These are phyloP conservation scores for Solanum neorickii DNA, from an alignment of 257 asterid species.

Conservation along the genomic window DNA sequence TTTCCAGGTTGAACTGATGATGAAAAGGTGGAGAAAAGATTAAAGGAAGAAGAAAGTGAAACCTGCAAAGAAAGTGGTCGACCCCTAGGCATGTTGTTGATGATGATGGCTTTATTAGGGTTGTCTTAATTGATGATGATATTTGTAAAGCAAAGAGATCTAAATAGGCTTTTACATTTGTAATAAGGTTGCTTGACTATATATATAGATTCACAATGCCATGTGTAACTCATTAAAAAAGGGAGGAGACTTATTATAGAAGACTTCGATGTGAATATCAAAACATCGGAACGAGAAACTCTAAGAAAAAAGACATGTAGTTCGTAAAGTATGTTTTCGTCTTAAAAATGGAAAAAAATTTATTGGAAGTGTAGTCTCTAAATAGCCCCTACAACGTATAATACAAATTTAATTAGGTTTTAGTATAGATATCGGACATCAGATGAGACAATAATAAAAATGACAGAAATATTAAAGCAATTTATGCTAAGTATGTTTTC, in stretches of 20 bases:
- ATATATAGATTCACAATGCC: not conserved
- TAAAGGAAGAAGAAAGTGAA: not conserved
- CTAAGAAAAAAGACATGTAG: not conserved
- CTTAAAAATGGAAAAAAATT: not conserved
- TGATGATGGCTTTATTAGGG: not conserved
- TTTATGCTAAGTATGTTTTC: not conserved
- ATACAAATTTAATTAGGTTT: not conserved
- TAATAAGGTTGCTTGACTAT: conserved; percentile 6
- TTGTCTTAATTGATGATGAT: not conserved
- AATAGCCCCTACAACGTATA: not conserved
- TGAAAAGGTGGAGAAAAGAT: not conserved
- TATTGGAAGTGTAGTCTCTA: not conserved
- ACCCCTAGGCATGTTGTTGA: conserved; percentile 46
- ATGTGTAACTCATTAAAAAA: not conserved
- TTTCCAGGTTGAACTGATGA: not conserved
- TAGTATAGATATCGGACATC: not conserved
- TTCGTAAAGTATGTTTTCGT: not conserved
- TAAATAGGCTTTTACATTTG: conserved; percentile 21
- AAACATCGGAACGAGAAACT: fast-evolving
- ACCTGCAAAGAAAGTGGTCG: conserved; percentile 93
- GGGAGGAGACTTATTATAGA: not conserved
- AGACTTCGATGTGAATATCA: not conserved
- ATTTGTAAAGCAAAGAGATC: conserved; percentile 23
- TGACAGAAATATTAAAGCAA: not conserved
- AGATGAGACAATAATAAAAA: not conserved